Conservation (phyloP, 176 grass and related monocot genomes). For the Areca catechu region DNA sequence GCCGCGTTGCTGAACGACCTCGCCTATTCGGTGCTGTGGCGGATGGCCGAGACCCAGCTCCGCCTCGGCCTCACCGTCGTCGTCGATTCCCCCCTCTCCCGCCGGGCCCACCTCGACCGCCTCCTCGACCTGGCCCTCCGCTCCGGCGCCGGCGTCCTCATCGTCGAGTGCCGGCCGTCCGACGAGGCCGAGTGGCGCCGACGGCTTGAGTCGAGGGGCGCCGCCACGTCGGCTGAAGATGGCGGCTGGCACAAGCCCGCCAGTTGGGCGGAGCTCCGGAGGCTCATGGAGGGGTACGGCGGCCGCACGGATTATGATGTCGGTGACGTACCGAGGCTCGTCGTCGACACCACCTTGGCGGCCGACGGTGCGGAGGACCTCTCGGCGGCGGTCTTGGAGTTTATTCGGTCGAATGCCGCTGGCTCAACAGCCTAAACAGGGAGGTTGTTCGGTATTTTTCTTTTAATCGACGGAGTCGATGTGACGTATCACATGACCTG, state of each 20-base stretch:
- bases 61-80: conserved; percentile 53
- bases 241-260: conserved; percentile 63
- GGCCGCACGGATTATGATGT: conserved; percentile 59
- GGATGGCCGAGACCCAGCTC: conserved; percentile 44
- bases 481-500: no score
- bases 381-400: conserved; percentile 27
- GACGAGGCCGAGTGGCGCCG: conserved; percentile 47
- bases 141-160: conserved; percentile 18
- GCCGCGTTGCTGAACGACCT: conserved; percentile 50
- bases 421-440: no score
- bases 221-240: neutral
- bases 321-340: conserved; percentile 42
- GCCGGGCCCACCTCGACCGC: conserved; percentile 36
- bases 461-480: no score
- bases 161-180: conserved; percentile 56
- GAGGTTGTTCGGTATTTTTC: no score
- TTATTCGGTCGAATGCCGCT: conserved; percentile 24
- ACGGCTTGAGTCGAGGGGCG: conserved; percentile 48
- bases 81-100: conserved; percentile 63
- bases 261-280: conserved; percentile 51
- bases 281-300: conserved; percentile 47
- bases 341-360: conserved; percentile 57
- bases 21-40: conserved; percentile 56
- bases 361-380: neutral
- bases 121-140: conserved; percentile 17